phyloP scores from a whole-genome alignment of 495 filamentous ascomycete genomes.

The Astrothelium macrocarpum region DNA sequence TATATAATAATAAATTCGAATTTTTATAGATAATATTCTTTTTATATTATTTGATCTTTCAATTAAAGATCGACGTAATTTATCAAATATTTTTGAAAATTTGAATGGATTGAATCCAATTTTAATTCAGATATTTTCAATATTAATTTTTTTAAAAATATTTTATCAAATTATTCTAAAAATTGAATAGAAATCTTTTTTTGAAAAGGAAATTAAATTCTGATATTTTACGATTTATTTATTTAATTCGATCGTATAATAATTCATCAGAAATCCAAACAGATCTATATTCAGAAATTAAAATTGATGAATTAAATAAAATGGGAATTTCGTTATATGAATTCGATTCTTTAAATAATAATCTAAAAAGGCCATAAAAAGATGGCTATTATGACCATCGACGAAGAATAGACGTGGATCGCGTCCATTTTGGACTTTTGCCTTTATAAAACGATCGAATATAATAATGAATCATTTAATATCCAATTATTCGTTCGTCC shows the following conservation, averaged over 20 bases:
- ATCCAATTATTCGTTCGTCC: not conserved
- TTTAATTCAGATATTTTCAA: not conserved
- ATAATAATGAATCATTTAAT: not conserved
- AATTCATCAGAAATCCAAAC: not conserved
- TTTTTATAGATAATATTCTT: not conserved
- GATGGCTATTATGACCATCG: not conserved
- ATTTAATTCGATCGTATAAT: not conserved
- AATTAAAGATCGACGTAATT: not conserved
- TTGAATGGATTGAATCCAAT: not conserved
- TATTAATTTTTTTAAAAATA: not conserved
- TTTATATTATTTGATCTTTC: not conserved
- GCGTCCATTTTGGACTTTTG: not conserved
- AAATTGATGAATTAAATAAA: conserved; percentile 3
- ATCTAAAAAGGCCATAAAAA: not conserved
- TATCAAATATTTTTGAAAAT: not conserved
- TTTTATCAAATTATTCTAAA: not conserved
- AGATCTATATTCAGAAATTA: not conserved
- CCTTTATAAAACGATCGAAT: not conserved
- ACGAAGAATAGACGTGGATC: not conserved
- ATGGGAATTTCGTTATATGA: not conserved
- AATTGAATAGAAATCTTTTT: not conserved
- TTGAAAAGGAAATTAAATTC: not conserved
- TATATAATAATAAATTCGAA: too few species aligned
- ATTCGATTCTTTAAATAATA: not conserved
- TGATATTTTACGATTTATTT: not conserved